phyloP scores from a whole-genome alignment of 2,329 filamentous ascomycete genomes.

The Alternaria atra region DNA sequence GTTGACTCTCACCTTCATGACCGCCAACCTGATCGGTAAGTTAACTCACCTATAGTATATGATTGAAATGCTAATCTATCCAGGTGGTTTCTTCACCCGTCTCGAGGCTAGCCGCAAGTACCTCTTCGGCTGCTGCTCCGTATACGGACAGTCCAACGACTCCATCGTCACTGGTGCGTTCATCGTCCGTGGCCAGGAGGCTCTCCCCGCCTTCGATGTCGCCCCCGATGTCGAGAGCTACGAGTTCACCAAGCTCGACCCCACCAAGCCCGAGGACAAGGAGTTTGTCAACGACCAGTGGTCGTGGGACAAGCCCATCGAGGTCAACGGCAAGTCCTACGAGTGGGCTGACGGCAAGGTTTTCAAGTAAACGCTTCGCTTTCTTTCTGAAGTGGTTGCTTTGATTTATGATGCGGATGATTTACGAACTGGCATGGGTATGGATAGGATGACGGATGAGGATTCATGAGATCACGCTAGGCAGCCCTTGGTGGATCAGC shows the following conservation, averaged over 20 bases:
- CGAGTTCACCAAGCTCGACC: conserved; percentile 95
- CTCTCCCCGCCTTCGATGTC: conserved; percentile 88
- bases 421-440: conserved; percentile 44
- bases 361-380: conserved; percentile 81
- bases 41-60: conserved; percentile 4
- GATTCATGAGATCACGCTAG: conserved; percentile 36
- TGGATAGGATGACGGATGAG: conserved; percentile 37
- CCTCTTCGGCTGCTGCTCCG: conserved; percentile 89
- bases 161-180: conserved; percentile 93
- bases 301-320: conserved; percentile 88
- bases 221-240: conserved; percentile 98
- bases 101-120: conserved; percentile 98
- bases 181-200: conserved; percentile 91
- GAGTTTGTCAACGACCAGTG: conserved; percentile 87
- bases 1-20: conserved; percentile 98
- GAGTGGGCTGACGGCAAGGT: conserved; percentile 92
- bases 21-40: conserved; percentile 90
- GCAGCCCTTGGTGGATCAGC: conserved; percentile 37
- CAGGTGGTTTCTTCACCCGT: conserved; percentile 92
- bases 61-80: conserved; percentile 22
- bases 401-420: conserved; percentile 47
- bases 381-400: conserved; percentile 21
- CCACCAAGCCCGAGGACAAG: conserved; percentile 81
- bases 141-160: conserved; percentile 89
- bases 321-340: conserved; percentile 86